Conservation (phyloP, 495 filamentous ascomycete species). For the Penicillium arizonense region DNA sequence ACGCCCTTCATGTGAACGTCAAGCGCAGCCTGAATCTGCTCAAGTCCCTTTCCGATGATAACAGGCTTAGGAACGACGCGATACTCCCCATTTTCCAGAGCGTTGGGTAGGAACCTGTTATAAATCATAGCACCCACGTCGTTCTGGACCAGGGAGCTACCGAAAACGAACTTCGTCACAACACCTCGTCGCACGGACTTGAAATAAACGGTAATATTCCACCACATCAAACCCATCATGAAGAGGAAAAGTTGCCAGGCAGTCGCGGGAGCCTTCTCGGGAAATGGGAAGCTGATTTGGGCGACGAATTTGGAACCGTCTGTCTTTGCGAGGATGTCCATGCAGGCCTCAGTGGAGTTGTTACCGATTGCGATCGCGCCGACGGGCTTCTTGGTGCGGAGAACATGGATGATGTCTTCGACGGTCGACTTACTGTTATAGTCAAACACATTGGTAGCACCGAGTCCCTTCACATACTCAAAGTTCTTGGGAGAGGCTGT, state of each 20-base stretch:
- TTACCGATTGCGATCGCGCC: constrained; percentile 9
- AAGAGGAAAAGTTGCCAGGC: neutral
- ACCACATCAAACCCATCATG: neutral
- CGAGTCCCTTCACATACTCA: constrained; percentile 48
- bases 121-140: constrained; percentile 28
- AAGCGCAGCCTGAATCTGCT: constrained; percentile 32
- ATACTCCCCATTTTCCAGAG: constrained; percentile 20
- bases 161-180: constrained; percentile 13
- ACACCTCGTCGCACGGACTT: constrained; percentile 10
- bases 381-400: constrained; percentile 3
- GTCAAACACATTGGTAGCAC: constrained; percentile 58
- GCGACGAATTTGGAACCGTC: constrained; percentile 18
- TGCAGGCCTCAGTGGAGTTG: constrained; percentile 7
- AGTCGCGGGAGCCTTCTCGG: neutral
- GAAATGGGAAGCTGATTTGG: constrained; percentile 6
- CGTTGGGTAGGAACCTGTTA: constrained; percentile 30
- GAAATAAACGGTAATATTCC: neutral
- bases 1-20: constrained; percentile 31
- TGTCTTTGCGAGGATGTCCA: constrained; percentile 11
- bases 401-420: constrained; percentile 18
- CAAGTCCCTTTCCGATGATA: constrained; percentile 33
- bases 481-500: constrained; percentile 56
- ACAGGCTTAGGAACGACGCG: constrained; percentile 30
- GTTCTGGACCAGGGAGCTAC: constrained; percentile 17
- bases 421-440: constrained; percentile 43